Percentiles rank a stretch among this genome's conserved stretches.
Evolutionary conservation across 2,329 filamentous ascomycete species (phyloP).

Genomic region (Nothophaeocryptopus gaeumannii): DNA sequence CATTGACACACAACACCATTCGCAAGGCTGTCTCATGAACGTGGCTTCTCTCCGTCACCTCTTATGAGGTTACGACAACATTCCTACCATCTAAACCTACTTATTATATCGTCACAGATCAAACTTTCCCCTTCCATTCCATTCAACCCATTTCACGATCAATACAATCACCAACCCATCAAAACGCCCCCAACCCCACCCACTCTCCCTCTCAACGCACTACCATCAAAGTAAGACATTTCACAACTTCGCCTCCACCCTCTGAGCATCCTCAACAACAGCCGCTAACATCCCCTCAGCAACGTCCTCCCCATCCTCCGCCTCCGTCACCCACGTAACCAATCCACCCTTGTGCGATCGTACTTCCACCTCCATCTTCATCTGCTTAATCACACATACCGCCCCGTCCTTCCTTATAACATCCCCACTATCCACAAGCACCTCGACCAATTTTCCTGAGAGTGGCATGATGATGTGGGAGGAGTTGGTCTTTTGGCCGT

Average conservation of each 20-base stretch:
- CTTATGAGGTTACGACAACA: too few species aligned
- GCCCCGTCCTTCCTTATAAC: slow-evolving; percentile 50
- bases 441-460: slow-evolving; percentile 58
- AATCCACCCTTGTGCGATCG: slow-evolving; percentile 48
- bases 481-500: slow-evolving; percentile 50
- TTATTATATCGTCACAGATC: too few species aligned
- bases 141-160: too few species aligned
- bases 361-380: slow-evolving; percentile 70
- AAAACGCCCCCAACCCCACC: too few species aligned
- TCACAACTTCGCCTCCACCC: slow-evolving; percentile 26
- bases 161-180: too few species aligned
- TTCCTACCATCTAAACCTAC: too few species aligned
- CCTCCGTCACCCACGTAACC: slow-evolving; percentile 53
- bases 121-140: too few species aligned
- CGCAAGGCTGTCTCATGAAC: too few species aligned
- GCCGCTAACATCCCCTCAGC: slow-evolving; percentile 55
- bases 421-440: slow-evolving; percentile 55
- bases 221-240: too few species aligned
- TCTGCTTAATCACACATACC: slow-evolving; percentile 61
- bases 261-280: slow-evolving; percentile 46
- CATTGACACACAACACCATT: too few species aligned
- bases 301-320: slow-evolving; percentile 53
- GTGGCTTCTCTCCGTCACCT: too few species aligned
- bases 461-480: slow-evolving; percentile 57
- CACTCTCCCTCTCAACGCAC: too few species aligned